Conservation (phyloP, 495 filamentous ascomycete genomes). For the Penicillium chermesinum region DNA sequence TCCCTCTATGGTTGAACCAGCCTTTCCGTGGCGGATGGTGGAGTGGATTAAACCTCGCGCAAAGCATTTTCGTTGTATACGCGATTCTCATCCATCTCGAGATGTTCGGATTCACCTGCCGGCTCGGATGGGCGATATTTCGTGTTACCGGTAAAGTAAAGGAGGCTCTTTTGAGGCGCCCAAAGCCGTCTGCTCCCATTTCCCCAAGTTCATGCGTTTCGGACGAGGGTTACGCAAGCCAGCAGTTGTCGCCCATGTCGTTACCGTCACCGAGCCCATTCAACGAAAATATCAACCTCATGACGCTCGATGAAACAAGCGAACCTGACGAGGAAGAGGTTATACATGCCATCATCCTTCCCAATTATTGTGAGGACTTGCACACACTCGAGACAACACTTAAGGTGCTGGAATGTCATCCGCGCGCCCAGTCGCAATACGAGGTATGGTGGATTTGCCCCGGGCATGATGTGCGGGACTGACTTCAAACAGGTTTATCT, state of each 20-base stretch:
- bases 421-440: constrained; percentile 56
- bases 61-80: constrained; percentile 30
- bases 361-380: constrained; percentile 66
- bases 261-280: constrained; percentile 7
- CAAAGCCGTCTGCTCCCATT: not conserved
- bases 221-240: constrained; percentile 6
- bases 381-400: constrained; percentile 60
- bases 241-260: constrained; percentile 9
- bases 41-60: constrained; percentile 22
- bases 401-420: constrained; percentile 59
- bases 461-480: not conserved
- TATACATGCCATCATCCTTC: constrained; percentile 60
- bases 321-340: constrained; percentile 27
- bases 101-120: constrained; percentile 27
- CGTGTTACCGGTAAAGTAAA: constrained; percentile 19
- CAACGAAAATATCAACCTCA: constrained; percentile 4
- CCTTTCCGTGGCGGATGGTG: constrained; percentile 8
- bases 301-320: not conserved
- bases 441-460: constrained; percentile 45
- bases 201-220: not conserved
- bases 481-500: constrained; percentile 50
- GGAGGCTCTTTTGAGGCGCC: constrained; percentile 21
- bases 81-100: constrained; percentile 26
- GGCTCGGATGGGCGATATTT: constrained; percentile 27
- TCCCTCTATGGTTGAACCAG: constrained; percentile 3